Evolutionary conservation across 2,329 filamentous ascomycete genomes (phyloP).

Genomic region (Colletotrichum camelliae): DNA sequence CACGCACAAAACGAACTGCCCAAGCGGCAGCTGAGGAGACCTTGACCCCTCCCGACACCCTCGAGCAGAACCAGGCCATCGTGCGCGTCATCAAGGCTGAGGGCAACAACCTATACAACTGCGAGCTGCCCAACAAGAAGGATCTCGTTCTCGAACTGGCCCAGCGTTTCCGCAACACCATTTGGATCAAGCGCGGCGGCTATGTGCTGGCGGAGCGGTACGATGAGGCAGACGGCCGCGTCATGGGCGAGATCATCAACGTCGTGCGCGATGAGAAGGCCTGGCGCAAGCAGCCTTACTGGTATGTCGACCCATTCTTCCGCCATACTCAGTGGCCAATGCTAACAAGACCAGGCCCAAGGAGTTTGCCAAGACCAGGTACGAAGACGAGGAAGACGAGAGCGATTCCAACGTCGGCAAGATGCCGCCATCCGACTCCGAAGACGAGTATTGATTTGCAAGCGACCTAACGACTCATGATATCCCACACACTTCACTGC

Average conservation of each 20-base stretch:
- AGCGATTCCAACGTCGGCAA: conserved; percentile 83
- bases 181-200: conserved; percentile 90
- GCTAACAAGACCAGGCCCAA: conserved; percentile 66
- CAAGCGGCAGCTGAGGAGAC: conserved; percentile 79
- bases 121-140: conserved; percentile 71
- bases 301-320: conserved; percentile 56
- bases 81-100: conserved; percentile 82
- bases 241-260: conserved; percentile 89
- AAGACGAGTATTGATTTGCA: conserved; percentile 58
- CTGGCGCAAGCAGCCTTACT: conserved; percentile 90
- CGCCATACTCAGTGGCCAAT: background rate
- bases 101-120: conserved; percentile 88
- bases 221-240: conserved; percentile 75
- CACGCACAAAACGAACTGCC: conserved; percentile 69
- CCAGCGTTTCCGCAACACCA: conserved; percentile 84
- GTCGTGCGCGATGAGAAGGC: conserved; percentile 88
- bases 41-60: conserved; percentile 62
- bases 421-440: conserved; percentile 83
- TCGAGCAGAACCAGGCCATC: conserved; percentile 68
- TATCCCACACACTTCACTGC: conserved; percentile 3
- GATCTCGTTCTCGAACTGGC: conserved; percentile 80
- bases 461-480: background rate
- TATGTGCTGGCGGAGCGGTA: conserved; percentile 82
- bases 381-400: conserved; percentile 72
- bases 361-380: conserved; percentile 74